Evolutionary conservation across 2,329 filamentous ascomycete genomes (phyloP).

Genomic region (Chaetomium olivaceum): DNA sequence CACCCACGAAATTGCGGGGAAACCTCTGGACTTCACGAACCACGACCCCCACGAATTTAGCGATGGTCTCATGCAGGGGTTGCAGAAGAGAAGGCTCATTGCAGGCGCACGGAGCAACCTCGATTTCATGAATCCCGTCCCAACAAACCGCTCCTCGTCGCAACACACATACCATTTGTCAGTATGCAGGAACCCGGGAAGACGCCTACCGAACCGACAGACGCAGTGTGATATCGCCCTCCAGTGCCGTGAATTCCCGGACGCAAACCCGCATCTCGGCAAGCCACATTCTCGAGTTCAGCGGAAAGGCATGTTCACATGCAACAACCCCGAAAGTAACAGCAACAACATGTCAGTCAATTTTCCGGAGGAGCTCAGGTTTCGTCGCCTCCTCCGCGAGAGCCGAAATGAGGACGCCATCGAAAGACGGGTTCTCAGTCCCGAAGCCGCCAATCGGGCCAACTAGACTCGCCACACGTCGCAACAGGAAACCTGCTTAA

Average conservation of each 20-base stretch:
- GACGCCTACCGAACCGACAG: not conserved
- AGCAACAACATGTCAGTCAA: not conserved
- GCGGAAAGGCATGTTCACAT: not conserved
- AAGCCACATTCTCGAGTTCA: not conserved
- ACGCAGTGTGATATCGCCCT: not conserved
- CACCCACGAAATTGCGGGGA: not conserved
- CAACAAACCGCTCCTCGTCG: not conserved
- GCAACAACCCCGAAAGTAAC: not conserved
- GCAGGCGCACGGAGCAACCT: not conserved
- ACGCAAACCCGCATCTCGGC: not conserved
- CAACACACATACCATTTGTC: not conserved
- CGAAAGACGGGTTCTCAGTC: not conserved
- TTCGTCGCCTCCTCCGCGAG: not conserved
- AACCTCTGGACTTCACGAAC: not conserved
- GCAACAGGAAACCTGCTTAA: constrained; percentile 1
- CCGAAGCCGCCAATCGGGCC: constrained; percentile 20
- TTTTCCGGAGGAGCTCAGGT: not conserved
- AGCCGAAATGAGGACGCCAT: constrained; percentile 16
- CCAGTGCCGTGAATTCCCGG: not conserved
- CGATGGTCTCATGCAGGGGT: constrained; percentile 13
- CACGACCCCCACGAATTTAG: constrained; percentile 4
- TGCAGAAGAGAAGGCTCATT: not conserved
- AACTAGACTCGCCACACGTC: constrained; percentile 3
- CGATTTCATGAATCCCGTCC: not conserved
- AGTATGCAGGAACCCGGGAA: constrained; percentile 11